A percentile compares a stretch with the other conserved stretches of the same genome.
phyloP scores from a whole-genome alignment of 2,329 filamentous ascomycete genomes.

The Penicillium aurantiogriseum region DNA sequence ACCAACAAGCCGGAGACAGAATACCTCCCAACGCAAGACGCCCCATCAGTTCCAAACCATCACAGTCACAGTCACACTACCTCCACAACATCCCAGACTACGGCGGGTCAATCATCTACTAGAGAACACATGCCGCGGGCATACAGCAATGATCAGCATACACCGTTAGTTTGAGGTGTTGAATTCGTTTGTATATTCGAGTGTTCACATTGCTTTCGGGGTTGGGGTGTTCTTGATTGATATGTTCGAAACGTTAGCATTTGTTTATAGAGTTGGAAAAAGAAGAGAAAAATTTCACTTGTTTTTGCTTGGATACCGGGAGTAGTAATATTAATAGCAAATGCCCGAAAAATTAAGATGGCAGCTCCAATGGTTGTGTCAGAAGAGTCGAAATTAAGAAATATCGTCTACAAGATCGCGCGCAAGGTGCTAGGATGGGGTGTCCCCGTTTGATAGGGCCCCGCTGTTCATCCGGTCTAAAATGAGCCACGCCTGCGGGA shows the following conservation, averaged over 20 bases:
- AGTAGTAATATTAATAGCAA: too few species aligned
- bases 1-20: conserved; percentile 5
- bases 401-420: too few species aligned
- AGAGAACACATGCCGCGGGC: background rate
- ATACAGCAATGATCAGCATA: background rate
- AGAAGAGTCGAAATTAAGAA: too few species aligned
- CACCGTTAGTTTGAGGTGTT: background rate
- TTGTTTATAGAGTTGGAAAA: background rate
- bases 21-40: background rate
- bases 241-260: background rate
- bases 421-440: too few species aligned
- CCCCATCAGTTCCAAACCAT: background rate
- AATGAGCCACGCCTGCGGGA: too few species aligned
- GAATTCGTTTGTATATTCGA: background rate
- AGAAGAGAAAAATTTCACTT: background rate
- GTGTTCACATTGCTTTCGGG: background rate
- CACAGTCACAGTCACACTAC: background rate
- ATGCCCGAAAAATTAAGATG: too few species aligned
- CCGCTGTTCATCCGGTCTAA: too few species aligned
- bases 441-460: too few species aligned
- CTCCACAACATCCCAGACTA: background rate
- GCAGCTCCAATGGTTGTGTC: too few species aligned
- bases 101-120: background rate
- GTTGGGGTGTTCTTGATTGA: background rate
- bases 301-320: too few species aligned